These are phyloP conservation scores for Alnus glutinosa DNA, from an alignment of 306 rosid genomes.

Conservation along the genomic window DNA sequence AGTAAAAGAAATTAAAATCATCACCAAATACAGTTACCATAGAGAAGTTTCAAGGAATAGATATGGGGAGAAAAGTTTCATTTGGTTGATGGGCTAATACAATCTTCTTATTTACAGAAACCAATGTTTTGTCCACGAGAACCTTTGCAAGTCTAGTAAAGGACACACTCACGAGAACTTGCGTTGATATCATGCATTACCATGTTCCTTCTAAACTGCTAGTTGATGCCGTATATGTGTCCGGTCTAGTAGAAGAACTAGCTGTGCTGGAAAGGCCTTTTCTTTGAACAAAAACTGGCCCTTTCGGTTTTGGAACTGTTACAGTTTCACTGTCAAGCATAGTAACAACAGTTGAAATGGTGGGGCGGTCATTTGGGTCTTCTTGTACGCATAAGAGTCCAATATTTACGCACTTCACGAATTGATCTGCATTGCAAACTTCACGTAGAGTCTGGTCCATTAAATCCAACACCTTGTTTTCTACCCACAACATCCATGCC, in stretches of 20 bases:
- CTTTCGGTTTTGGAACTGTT: slow-evolving; percentile 36
- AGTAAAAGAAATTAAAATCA: too few species aligned
- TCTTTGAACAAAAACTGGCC: slow-evolving; percentile 39
- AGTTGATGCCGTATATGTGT: too few species aligned
- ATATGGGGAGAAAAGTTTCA: too few species aligned
- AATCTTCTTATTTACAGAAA: too few species aligned
- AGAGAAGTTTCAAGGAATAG: too few species aligned
- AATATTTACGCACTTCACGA: slow-evolving; percentile 36
- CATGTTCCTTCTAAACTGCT: too few species aligned
- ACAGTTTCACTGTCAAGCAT: slow-evolving; percentile 45
- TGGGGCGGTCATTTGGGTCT: slow-evolving; percentile 50
- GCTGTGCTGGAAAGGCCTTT: slow-evolving; percentile 24
- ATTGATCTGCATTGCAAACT: slow-evolving; percentile 30
- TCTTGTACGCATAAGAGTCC: slow-evolving; percentile 56
- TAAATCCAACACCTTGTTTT: slow-evolving; percentile 40
- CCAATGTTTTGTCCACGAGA: too few species aligned
- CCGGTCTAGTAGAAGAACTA: slow-evolving; percentile 20
- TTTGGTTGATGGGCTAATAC: too few species aligned
- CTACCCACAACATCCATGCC: slow-evolving; percentile 57
- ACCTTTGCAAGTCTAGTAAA: too few species aligned
- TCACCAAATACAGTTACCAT: too few species aligned
- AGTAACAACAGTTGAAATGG: slow-evolving; percentile 39
- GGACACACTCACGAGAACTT: too few species aligned
- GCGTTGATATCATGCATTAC: too few species aligned
- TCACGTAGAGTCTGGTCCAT: slow-evolving; percentile 38